Base-by-base conservation (phyloP, 306 rosid genomes). In the Trifolium repens region DNA sequence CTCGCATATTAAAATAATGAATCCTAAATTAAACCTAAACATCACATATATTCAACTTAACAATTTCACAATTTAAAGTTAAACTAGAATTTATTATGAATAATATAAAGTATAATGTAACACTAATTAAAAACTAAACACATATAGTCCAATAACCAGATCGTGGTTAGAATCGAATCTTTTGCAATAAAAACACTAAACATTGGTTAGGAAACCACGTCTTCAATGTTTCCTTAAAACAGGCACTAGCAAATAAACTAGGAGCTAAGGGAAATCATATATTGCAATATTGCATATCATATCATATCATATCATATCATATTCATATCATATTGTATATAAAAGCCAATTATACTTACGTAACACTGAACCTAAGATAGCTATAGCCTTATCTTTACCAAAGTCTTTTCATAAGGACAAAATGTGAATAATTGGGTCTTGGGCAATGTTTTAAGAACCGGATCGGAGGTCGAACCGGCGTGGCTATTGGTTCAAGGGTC, bases 211-310 rank as follows among this genome's bases (percentile, higher is more conserved):
- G 74, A 58, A 65, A 12, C 50, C 70, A 19, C 79, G 17, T 55
- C 15, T 44, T 39, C 8, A 37, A 30, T 67, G 83, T 67, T 77
- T 66, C 83, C 83, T 79, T 79, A 73, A 73, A 73, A 79, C 57
- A 22, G 57, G 63, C 83, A 73, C 7, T 66, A 66, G 9, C 67
- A 79, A 30, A 32, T 26, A 79, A 54, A 65, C 62, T 26, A 1
- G 65, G 69, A 32, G 74, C 73, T 50, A 19, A 54, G 67, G 12
- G 46, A 46, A 27, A 71, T 61, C 57, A 70, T 62, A 32, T 10
- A 35, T 8, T 9, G 7, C 10, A 54, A 42, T 30, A 67, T 17
- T 27, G 3, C 5, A 30, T 60, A 60, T 76, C 42, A 9, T 3
- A 54, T 55, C 4, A 30, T 30, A 30, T 22, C 32, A 27, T 27